Evolutionary conservation across 1,284 basidiomycete genomes (phyloP).

Genomic region (Coniferiporia sulphurascens): DNA sequence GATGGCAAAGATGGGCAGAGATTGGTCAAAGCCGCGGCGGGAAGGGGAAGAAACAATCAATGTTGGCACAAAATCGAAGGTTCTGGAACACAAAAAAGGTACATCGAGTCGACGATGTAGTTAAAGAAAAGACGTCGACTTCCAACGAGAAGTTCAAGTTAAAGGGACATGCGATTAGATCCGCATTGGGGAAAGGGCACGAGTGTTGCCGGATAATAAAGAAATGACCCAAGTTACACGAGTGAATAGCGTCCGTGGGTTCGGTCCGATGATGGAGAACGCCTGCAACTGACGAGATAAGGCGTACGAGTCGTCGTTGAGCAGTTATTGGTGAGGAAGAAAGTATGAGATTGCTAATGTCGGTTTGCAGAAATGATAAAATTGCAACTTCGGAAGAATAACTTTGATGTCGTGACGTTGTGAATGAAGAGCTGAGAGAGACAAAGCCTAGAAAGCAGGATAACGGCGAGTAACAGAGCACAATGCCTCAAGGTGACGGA

Average conservation of each 20-base stretch:
- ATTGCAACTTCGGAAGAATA: conserved; percentile 2
- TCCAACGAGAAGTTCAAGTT: conserved; percentile 7
- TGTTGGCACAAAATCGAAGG: conserved; percentile 11
- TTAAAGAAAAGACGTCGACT: not conserved
- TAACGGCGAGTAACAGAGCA: not conserved
- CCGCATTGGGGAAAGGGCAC: conserved; percentile 4
- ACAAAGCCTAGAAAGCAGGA: not conserved
- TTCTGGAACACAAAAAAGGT: conserved; percentile 6
- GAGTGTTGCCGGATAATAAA: conserved; percentile 3
- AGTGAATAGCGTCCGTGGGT: conserved; percentile 10
- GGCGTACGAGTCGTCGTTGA: conserved; percentile 10
- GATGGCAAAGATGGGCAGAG: not conserved
- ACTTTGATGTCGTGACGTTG: conserved; percentile 6
- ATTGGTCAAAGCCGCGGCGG: not conserved
- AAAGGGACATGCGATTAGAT: not conserved
- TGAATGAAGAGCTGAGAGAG: conserved; percentile 2
- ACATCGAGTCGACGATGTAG: conserved; percentile 7
- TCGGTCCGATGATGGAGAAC: conserved; percentile 9
- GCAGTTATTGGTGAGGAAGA: not conserved
- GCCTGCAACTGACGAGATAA: conserved; percentile 4
- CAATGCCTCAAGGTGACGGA: conserved; percentile 1
- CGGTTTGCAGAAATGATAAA: conserved; percentile 6
- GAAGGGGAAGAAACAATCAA: conserved; percentile 9
- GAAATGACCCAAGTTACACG: conserved; percentile 12
- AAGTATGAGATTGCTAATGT: conserved; percentile 5